phyloP scores from a whole-genome alignment of 2,329 filamentous ascomycete species.

The Trichoderma hamatum region DNA sequence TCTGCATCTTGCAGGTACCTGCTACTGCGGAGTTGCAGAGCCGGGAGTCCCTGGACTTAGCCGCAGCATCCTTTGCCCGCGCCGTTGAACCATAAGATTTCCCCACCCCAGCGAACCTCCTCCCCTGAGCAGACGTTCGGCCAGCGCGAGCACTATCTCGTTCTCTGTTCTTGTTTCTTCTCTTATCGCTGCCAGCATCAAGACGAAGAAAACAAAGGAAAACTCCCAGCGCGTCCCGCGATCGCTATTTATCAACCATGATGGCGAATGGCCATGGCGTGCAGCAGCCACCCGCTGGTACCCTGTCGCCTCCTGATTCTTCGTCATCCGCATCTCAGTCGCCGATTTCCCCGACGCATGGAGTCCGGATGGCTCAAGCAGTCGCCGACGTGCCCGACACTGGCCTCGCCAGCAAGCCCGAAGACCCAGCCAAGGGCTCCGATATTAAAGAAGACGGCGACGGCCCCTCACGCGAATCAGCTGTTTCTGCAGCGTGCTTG shows the following conservation, averaged over 20 bases:
- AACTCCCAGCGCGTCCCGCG: background rate
- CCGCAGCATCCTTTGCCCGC: conserved; percentile 3
- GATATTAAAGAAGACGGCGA: conserved; percentile 27
- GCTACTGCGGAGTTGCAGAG: background rate
- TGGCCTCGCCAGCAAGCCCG: conserved; percentile 15
- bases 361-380: conserved; percentile 15
- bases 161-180: background rate
- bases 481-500: conserved; percentile 57
- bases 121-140: conserved; percentile 6
- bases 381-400: conserved; percentile 21
- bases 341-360: conserved; percentile 26
- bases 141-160: background rate
- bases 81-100: conserved; percentile 22
- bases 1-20: background rate
- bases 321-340: conserved; percentile 26
- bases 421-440: conserved; percentile 15
- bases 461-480: conserved; percentile 36
- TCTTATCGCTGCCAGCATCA: background rate
- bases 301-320: conserved; percentile 25
- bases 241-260: conserved; percentile 1
- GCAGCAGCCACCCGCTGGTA: conserved; percentile 25
- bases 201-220: background rate
- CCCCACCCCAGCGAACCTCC: conserved; percentile 24
- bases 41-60: conserved; percentile 20
- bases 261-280: conserved; percentile 26